Percentiles rank a stretch among this genome's conserved stretches.
Conservation (phyloP, 768 basidiomycete genomes). For the Crassisporium funariophilum region DNA sequence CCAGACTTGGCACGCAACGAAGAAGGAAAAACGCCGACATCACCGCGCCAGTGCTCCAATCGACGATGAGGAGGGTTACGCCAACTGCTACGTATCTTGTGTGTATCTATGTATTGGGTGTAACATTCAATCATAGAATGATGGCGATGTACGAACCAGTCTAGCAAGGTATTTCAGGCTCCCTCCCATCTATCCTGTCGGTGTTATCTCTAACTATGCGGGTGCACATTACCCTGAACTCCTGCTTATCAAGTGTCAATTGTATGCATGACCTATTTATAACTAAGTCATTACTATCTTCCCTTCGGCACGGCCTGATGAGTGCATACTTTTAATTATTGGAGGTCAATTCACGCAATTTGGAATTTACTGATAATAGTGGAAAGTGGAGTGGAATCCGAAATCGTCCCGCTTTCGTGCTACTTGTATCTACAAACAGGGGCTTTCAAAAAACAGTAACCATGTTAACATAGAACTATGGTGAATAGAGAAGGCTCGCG, state of each 20-base stretch:
- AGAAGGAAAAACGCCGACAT: constrained; percentile 38
- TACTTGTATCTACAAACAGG: constrained; percentile 24
- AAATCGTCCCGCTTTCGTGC: constrained; percentile 34
- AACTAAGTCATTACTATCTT: too few species aligned
- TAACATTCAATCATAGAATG: constrained; percentile 35
- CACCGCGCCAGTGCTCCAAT: constrained; percentile 36
- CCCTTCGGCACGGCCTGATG: neutral
- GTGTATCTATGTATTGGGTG: constrained; percentile 13
- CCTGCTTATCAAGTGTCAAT: constrained; percentile 45
- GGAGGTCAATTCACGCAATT: neutral
- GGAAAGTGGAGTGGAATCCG: constrained; percentile 38
- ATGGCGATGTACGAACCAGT: constrained; percentile 53
- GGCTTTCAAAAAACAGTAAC: neutral
- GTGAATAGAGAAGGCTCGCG: neutral
- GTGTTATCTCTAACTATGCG: constrained; percentile 38
- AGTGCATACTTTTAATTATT: constrained; percentile 1
- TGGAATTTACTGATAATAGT: neutral
- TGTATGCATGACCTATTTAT: too few species aligned
- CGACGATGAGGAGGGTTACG: constrained; percentile 43
- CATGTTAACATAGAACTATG: neutral
- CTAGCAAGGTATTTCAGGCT: constrained; percentile 42
- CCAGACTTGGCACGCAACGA: constrained; percentile 51
- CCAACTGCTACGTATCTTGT: constrained; percentile 49
- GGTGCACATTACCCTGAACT: constrained; percentile 43
- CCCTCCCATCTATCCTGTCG: too few species aligned